phyloP scores from a whole-genome alignment of 257 asterid species.

The Penstemon eatonii region DNA sequence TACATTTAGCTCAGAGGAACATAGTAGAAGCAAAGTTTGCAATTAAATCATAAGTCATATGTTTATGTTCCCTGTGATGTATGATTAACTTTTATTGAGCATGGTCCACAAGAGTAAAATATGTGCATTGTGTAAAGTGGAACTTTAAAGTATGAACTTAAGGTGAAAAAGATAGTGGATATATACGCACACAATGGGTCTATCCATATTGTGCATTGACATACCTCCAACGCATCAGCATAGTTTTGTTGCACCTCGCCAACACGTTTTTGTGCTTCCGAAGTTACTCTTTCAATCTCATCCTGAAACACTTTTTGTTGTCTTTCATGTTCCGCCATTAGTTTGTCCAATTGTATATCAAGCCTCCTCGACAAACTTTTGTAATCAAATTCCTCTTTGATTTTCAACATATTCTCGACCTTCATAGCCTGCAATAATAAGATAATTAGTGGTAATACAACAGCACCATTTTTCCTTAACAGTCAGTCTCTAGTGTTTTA shows the following conservation, averaged over 20 bases:
- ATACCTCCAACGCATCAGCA: conserved; percentile 69
- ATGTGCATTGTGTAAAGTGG: not conserved
- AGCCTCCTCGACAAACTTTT: conserved; percentile 84
- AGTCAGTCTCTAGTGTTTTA: not conserved
- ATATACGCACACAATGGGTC: conserved; percentile 3
- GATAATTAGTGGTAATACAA: not conserved
- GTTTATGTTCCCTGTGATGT: not conserved
- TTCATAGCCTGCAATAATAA: conserved; percentile 72
- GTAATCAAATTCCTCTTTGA: conserved; percentile 86
- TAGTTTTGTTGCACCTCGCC: conserved; percentile 61
- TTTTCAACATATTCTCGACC: conserved; percentile 84
- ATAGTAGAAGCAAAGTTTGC: conserved; percentile 6
- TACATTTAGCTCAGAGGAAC: conserved; percentile 2
- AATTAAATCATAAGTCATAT: not conserved
- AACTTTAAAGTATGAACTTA: not conserved
- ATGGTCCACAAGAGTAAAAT: not conserved
- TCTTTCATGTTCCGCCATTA: conserved; percentile 78
- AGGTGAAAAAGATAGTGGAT: not conserved
- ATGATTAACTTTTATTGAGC: not conserved
- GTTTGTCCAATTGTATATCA: conserved; percentile 70
- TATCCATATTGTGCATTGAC: conserved; percentile 2
- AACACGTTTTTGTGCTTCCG: conserved; percentile 66
- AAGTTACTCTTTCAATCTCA: conserved; percentile 61
- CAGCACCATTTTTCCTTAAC: conserved; percentile 12
- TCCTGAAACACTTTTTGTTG: conserved; percentile 70